Base-by-base conservation (phyloP, 805 yeast genomes). In the Sungouiozyma ichnusensis region DNA sequence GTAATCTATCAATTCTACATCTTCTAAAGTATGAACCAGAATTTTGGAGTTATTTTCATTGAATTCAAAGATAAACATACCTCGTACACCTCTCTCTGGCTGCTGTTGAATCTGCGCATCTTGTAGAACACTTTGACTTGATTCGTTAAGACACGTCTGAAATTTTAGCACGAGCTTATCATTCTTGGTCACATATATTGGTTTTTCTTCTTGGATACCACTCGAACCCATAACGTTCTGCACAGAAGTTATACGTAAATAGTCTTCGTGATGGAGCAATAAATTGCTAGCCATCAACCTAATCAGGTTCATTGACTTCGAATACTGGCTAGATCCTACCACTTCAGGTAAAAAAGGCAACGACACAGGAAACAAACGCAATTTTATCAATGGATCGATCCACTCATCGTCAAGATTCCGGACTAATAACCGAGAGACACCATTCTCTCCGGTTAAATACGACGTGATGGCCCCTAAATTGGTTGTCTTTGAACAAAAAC, bases 21-120 rank as follows among this genome's bases (percentile, higher is more conserved):
- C 72, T 49, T 82, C 90, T 27, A 82, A 68, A 2, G 83, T 77
- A 53, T 81, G 85, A 4, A 77, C 84, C 5, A 67, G 37, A 29
- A 82, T 73, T 45, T 66, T 56, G 44, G 73, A 70, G 53, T 79
- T 77, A n/a, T 65, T 62, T 18, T 68, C 69, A 51, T 71, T 75
- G 44, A 82, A 64, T 52, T 81, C 88, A 53, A 81, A 81, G 6
- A 79, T 67, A 51, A 81, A 81, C 2, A 77, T 57, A 1, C 88
- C 90, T 42, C 15, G 48, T 27, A 37, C 41, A 32, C 36, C 43
- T 33, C 36, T 43, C 33, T 33, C 20, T 24, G n/a, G n/a, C n/a
- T 24, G 29, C 9, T 24, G 9, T 24, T 24, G 29, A 7, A 24
- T 24, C 9, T 24, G 29, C 6, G 11, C n/a, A n/a, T n/a, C n/a